Base-by-base conservation (phyloP, 2,329 filamentous ascomycete species). In the Pseudogymnoascus sp. region DNA sequence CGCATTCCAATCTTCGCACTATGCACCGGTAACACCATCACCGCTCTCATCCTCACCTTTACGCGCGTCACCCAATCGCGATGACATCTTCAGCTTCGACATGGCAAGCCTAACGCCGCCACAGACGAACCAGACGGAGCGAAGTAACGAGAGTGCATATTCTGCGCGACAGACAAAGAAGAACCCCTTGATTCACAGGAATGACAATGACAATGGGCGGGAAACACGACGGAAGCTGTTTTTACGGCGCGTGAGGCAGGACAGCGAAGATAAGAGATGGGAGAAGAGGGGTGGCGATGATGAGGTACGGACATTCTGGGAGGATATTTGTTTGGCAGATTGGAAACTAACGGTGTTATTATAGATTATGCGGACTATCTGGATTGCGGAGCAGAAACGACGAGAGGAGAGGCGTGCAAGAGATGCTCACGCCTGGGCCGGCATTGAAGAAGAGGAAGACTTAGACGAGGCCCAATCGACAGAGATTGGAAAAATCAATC, bases 161-260 rank as follows among this genome's bases (percentile, higher is more conserved):
- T 56, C 50, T 18, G 25, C 50, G 50, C 28, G 50, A 34, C 50
- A 56, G 50, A 56, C 50, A 34, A 88, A 88, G 65, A 79, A 81
- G 37, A 90, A 89, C 66, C 89, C 87, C 0, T 69, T 89, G 5
- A 75, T 86, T 16, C 82, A 83, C 67, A 82, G 77, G 65, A 80
- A 84, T 60, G 77, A 59, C 8, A 65, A 67, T 12, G 84, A 91
- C 71, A 84, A 84, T 16, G 79, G 80, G 0, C 84, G 86, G 63
- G 86, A 90, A 71, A 79, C 82, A 62, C 78, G 90, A 64, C 79
- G 89, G 56, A 82, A 83, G 34, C 77, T 89, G 63, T 93, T 93
- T 69, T 76, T 93, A 64, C 84, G 86, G 71, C 89, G 81, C 61
- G 85, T 89, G 16, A 79, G 84, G 64, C 81, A 85, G 69, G 81